Base-by-base conservation (phyloP, 129 eudicot genomes). In the Pseudognaphalium luteoalbum region DNA sequence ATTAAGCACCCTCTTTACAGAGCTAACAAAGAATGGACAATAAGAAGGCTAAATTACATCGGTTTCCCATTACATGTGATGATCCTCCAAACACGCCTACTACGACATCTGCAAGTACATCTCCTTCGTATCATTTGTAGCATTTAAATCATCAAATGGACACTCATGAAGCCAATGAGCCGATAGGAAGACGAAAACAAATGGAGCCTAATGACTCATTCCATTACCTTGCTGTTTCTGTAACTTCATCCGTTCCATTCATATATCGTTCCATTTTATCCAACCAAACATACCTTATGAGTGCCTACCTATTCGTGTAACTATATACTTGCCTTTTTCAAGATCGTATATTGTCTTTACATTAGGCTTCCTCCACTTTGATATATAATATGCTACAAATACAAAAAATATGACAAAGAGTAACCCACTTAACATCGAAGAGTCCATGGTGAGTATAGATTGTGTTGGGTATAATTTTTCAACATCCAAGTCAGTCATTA, bases 301-400 rank as follows among this genome's bases (percentile, higher is more conserved):
- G 70, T 86, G 83, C 87, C 97, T 83, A 84, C 82, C 81, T 72
- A 94, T 72, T 39, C 92, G 90, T 7, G 97, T 94, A 73, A 88
- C 88, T 85, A 94, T 91, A 69, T 94, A 94, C 63, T 89, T 92
- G 17, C 98, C 97, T 81, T 94, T 93, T 83, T 91, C 98, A 34
- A 94, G 84, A 68, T 94, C 98, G 60, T 87, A 94, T 50, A 94
- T 94, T 8, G 98, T 94, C 87, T 91, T 94, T 83, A 88, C 59
- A 69, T 57, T 83, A 54, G 97, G 97, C 54, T 87, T 91, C 85
- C 87, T 87, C 93, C 97, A 88, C 74, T 74, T 86, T 59, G 83
- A 84, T 32, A 89, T 70, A 33, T 71, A 80, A 86, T 89, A 88
- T 50, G 83, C 83, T 21, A 66, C 75, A 44, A 83, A 22, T 54